Evolutionary conservation across 2,329 filamentous ascomycete species (phyloP).

Genomic region (Penicillium decumbens): DNA sequence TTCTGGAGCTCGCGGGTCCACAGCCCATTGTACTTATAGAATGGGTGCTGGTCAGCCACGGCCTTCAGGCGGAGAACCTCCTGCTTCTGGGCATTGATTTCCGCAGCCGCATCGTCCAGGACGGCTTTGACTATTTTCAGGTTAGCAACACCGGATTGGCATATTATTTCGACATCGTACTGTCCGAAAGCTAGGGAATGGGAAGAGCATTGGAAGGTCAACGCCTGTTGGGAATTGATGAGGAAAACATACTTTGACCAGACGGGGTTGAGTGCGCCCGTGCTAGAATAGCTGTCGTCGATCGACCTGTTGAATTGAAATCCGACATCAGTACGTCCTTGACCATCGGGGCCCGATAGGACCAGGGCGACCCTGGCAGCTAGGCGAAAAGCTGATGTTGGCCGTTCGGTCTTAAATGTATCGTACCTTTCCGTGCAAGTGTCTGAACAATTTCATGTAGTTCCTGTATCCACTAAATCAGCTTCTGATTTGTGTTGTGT

Average conservation of each 20-base stretch:
- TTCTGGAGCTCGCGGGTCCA: conserved; percentile 85
- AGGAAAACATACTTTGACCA: conserved; percentile 49
- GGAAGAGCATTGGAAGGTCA: not conserved
- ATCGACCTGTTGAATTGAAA: conserved; percentile 52
- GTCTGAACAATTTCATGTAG: conserved; percentile 75
- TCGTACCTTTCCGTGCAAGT: conserved; percentile 68
- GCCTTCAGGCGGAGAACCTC: conserved; percentile 65
- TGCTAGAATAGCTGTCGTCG: conserved; percentile 76
- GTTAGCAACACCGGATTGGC: conserved; percentile 4
- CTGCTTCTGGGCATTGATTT: conserved; percentile 66
- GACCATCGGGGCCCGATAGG: not conserved
- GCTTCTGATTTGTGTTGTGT: conserved; percentile 7
- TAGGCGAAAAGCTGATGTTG: not conserved
- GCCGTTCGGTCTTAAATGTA: not conserved
- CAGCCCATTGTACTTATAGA: conserved; percentile 94
- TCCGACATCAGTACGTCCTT: conserved; percentile 8
- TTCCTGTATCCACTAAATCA: conserved; percentile 46
- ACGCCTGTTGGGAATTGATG: not conserved
- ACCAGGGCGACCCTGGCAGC: not conserved
- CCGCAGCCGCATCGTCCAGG: conserved; percentile 63
- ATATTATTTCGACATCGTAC: not conserved
- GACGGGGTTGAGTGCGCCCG: conserved; percentile 83
- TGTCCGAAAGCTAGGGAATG: not conserved
- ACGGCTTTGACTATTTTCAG: conserved; percentile 58
- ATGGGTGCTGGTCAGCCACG: conserved; percentile 79